Percentiles rank a stretch among this genome's conserved stretches.
These are phyloP conservation scores for Scenedesmus sp. DNA, from an alignment of 163 green algal genomes.

Conservation along the genomic window DNA sequence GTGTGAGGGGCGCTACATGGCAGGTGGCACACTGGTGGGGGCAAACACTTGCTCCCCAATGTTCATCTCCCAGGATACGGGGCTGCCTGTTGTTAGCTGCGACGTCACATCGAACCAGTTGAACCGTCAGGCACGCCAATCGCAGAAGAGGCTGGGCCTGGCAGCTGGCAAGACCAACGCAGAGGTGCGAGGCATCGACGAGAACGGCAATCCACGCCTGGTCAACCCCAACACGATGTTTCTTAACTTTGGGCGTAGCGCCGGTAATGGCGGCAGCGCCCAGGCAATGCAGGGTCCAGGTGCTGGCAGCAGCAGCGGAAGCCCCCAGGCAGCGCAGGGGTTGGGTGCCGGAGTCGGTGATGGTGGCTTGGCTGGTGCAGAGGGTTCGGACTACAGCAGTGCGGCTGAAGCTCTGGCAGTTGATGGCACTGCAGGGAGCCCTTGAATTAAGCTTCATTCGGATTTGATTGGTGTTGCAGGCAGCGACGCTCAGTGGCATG, in stretches of 20 bases:
- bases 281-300: neutral
- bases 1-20: conserved; percentile 32
- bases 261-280: neutral
- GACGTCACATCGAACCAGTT: neutral
- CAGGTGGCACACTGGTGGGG: neutral
- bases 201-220: neutral
- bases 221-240: neutral
- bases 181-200: neutral
- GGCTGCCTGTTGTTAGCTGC: conserved; percentile 27
- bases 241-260: neutral
- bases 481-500: too few species aligned
- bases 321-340: too few species aligned
- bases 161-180: conserved; percentile 5
- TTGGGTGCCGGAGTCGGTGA: neutral
- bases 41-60: neutral
- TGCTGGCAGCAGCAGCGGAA: too few species aligned
- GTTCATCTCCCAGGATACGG: conserved; percentile 35
- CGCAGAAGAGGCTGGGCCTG: conserved; percentile 7
- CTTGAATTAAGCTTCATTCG: neutral
- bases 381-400: neutral
- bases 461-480: too few species aligned
- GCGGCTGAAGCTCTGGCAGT: neutral
- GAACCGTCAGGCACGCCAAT: conserved; percentile 7
- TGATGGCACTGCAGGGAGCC: neutral
- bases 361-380: neutral